Evolutionary conservation across 768 basidiomycete genomes (phyloP).

Genomic region (Mycena filopes): DNA sequence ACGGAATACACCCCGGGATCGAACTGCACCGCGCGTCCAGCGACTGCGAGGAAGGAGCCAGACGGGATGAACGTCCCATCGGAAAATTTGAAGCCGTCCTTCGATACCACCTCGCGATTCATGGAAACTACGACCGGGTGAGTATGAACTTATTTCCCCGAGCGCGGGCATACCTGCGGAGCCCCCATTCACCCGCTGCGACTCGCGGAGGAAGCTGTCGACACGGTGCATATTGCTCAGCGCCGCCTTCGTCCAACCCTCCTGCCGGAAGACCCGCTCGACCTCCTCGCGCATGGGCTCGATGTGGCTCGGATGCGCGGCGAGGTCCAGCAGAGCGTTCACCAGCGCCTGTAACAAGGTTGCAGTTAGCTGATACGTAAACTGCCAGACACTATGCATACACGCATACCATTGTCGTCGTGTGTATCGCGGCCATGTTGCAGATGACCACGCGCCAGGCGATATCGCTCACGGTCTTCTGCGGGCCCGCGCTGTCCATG

Average conservation of each 20-base stretch:
- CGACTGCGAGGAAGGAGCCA: slow-evolving; percentile 38
- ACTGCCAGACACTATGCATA: background rate
- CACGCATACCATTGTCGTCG: background rate
- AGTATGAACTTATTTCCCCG: background rate
- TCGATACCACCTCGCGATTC: background rate
- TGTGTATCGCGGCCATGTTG: slow-evolving; percentile 9
- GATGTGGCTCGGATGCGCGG: slow-evolving; percentile 1
- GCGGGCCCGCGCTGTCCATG: background rate
- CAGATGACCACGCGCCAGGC: background rate
- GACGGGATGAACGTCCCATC: slow-evolving; percentile 49
- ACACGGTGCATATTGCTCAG: slow-evolving; percentile 4
- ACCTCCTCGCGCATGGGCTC: slow-evolving; percentile 12
- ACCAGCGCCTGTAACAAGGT: slow-evolving; percentile 12
- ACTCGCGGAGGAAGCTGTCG: slow-evolving; percentile 19
- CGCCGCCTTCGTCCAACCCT: slow-evolving; percentile 13
- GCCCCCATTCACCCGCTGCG: slow-evolving; percentile 12
- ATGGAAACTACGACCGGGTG: background rate
- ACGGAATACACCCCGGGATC: background rate
- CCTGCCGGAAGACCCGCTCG: background rate
- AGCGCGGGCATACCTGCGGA: too few relatives aligned
- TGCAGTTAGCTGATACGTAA: too few relatives aligned
- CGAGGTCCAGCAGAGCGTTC: slow-evolving; percentile 4
- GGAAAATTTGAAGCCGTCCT: slow-evolving; percentile 44
- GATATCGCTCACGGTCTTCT: background rate
- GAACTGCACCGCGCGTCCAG: background rate